Percentiles rank a stretch among this genome's conserved stretches.
Conservation (phyloP, 148 eudicot genomes). For the Silene uniflora region DNA sequence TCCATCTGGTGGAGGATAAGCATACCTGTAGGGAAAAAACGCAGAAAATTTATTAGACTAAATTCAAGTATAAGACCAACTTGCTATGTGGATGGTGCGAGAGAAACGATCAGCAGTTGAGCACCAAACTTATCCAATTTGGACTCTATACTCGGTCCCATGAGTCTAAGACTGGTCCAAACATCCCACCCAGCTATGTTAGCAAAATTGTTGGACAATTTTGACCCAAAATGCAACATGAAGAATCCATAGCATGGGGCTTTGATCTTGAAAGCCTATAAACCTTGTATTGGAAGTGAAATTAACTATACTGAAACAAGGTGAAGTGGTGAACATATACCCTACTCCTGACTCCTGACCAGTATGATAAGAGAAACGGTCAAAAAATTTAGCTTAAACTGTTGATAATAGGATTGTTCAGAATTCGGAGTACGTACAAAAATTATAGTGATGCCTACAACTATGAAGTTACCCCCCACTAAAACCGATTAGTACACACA, state of each 20-base stretch:
- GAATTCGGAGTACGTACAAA: neutral
- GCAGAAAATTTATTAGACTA: constrained; percentile 6
- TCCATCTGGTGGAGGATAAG: constrained; percentile 95
- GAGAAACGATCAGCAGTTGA: neutral
- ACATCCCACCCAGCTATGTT: no score
- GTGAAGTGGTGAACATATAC: neutral
- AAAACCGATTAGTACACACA: neutral
- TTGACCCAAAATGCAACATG: neutral
- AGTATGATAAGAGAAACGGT: neutral
- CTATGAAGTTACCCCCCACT: neutral
- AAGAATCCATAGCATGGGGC: neutral
- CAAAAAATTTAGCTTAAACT: neutral
- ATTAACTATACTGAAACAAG: neutral
- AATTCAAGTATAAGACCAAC: neutral
- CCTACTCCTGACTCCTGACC: neutral
- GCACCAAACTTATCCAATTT: neutral
- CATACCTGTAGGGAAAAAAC: constrained; percentile 50
- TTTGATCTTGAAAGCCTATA: neutral
- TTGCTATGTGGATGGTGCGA: neutral
- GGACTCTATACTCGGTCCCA: neutral
- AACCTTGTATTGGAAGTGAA: neutral
- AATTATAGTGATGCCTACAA: neutral
- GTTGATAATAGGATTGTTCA: neutral
- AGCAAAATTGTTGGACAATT: no score
- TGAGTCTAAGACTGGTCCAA: neutral